A percentile compares a stretch with the other conserved stretches of the same genome.
Evolutionary conservation across 305 asterid genomes (phyloP).

Genomic region (Solanum hybrid): DNA sequence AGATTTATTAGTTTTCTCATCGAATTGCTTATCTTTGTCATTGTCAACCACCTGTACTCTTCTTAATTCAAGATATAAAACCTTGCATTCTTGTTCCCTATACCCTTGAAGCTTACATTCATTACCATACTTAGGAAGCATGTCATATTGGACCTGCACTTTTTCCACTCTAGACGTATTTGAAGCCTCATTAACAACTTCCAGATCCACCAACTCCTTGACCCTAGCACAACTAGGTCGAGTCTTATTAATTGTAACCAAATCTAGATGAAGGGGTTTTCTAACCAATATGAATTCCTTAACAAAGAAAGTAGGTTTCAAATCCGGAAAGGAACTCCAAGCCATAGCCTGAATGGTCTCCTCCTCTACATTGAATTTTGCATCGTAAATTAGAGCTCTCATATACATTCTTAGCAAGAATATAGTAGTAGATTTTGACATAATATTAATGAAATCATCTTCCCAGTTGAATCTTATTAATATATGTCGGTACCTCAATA

Average conservation of each 20-base stretch:
- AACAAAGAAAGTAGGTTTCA: background rate
- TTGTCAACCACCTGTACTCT: background rate
- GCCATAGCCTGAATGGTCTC: background rate
- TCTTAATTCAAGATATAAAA: background rate
- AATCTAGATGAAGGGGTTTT: background rate
- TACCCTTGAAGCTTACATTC: background rate
- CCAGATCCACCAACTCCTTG: background rate
- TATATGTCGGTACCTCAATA: background rate
- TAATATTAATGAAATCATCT: background rate
- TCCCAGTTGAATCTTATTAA: background rate
- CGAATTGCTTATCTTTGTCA: background rate
- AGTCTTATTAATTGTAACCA: background rate
- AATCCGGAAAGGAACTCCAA: background rate
- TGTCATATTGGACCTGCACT: background rate
- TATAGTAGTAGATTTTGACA: background rate
- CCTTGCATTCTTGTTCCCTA: background rate
- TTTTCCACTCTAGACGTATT: background rate
- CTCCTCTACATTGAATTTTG: background rate
- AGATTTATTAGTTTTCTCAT: background rate
- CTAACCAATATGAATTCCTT: background rate
- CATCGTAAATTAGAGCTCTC: background rate
- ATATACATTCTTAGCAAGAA: background rate
- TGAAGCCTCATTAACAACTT: background rate
- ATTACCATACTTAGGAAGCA: background rate
- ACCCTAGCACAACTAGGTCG: background rate